Evolutionary conservation across 495 filamentous ascomycete species (phyloP), one percentile per base, ranked within the genome.

Genomic region (Penicillium psychrofluorescens): DNA sequence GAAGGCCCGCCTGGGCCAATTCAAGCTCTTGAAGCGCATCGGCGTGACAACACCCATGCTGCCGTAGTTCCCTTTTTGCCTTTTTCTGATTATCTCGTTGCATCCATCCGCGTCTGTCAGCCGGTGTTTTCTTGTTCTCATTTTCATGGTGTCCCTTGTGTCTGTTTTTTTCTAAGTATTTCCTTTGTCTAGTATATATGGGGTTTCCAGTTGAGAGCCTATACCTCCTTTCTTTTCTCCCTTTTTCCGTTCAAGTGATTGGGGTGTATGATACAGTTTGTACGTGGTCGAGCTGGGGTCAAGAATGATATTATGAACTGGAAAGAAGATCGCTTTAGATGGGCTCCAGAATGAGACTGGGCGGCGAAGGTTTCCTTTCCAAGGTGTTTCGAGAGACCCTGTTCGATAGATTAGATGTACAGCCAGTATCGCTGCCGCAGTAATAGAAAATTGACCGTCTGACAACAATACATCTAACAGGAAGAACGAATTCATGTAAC

Each of bases 1-100:
- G 11, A 77, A 79, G 59, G 76, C 80, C 37, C 76, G 82, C 38
- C 59, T 79, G 43, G 63, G 75, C 43, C 77, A 68, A 40, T 48
- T 84, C 29, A 63, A 54, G 36, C 38, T 55, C 13, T 40, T 68
- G 30, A 45, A 58, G 38, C 50, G 57, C 16, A 34, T 58, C n/a
- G 49, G 41, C 2, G 22, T 4, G 13, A 42, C 47, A 32, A 43
- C 56, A 46, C 61, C 55, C 49, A 45, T 53, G 29, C 49, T 55
- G 37, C 55, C 54, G 39, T 63, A 48, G 36, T n/a, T 44, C 13
- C 7, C 31, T 35, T 7, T 29, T 5, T n/a, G n/a, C n/a, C 40
- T n/a, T 32, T 35, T 37, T 36, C 30, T 36, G 16, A 36, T 38
- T 46, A 11, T 43, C 34, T 38, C 40, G 32, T 41, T 44, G 44